Percentiles rank a stretch among this genome's conserved stretches.
These are phyloP conservation scores for Magnusiomyces fungicola DNA, from an alignment of 1,139 yeast genomes.

Conservation along the genomic window DNA sequence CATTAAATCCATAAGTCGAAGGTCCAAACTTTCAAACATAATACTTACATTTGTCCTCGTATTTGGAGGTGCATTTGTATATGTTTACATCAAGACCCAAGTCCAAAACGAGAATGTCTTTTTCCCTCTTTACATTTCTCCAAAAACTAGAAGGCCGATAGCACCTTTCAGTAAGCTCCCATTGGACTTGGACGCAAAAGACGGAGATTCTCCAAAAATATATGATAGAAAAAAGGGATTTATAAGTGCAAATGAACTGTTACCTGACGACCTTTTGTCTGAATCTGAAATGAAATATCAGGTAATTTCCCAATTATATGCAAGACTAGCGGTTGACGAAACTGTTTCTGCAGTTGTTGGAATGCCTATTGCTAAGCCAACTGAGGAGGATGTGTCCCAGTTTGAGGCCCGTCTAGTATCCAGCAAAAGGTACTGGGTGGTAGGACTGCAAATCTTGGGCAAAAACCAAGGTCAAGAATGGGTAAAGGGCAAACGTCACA, in stretches of 20 bases:
- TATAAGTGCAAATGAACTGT: too few species aligned
- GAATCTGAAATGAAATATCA: not conserved
- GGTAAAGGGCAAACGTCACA: not conserved
- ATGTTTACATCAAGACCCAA: not conserved
- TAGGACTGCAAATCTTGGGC: constrained; percentile 1
- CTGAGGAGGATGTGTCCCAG: not conserved
- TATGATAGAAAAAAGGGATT: too few species aligned
- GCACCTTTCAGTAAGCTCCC: not conserved
- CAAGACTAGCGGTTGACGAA: constrained; percentile 3
- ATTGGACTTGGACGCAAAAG: not conserved
- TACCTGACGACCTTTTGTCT: not conserved
- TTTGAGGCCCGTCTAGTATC: not conserved
- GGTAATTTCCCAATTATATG: not conserved
- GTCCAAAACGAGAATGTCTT: constrained; percentile 1
- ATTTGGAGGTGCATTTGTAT: not conserved
- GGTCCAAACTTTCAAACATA: not conserved
- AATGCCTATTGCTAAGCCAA: not conserved
- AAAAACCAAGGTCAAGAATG: not conserved
- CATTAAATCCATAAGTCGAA: too few species aligned
- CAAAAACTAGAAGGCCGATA: not conserved
- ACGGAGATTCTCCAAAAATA: too few species aligned
- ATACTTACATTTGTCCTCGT: not conserved
- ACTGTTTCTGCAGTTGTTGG: constrained; percentile 4
- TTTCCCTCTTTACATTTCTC: constrained; percentile 1
- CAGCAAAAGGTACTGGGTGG: constrained; percentile 1